phyloP scores from a whole-genome alignment of 2,329 filamentous ascomycete genomes.

The Lachnellula arida region DNA sequence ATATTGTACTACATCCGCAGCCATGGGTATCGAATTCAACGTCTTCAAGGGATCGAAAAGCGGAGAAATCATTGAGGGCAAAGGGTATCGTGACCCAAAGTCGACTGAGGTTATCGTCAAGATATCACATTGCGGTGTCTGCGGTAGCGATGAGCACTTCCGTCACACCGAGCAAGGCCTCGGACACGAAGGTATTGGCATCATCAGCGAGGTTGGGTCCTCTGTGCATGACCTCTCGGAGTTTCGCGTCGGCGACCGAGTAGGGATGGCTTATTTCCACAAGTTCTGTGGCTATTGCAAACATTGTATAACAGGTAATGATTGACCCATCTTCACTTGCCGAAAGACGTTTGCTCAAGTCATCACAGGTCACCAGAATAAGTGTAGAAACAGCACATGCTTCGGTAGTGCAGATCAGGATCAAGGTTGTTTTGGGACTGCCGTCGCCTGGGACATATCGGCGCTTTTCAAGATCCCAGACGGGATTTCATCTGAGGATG shows the following conservation, averaged over 20 bases:
- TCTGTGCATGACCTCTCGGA: conserved; percentile 21
- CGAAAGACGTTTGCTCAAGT: conserved; percentile 39
- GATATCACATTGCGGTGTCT: conserved; percentile 60
- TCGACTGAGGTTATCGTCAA: conserved; percentile 52
- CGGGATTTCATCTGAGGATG: conserved; percentile 40
- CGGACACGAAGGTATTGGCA: conserved; percentile 45
- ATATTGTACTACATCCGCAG: no score
- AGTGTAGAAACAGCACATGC: conserved; percentile 34
- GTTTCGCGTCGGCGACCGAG: conserved; percentile 36
- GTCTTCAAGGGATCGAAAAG: conserved; percentile 5
- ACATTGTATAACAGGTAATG: conserved; percentile 32
- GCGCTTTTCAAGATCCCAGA: conserved; percentile 48
- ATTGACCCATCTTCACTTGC: no score
- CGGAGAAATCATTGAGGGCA: conserved; percentile 1
- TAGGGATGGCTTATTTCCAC: conserved; percentile 41
- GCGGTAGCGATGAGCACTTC: conserved; percentile 49
- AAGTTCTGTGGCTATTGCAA: conserved; percentile 39
- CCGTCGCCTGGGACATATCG: conserved; percentile 34
- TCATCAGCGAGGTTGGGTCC: conserved; percentile 36
- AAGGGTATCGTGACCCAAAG: not conserved
- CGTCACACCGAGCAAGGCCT: conserved; percentile 32
- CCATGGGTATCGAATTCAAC: conserved; percentile 3
- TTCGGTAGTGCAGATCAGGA: conserved; percentile 40
- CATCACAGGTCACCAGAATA: conserved; percentile 35
- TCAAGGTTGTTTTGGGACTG: conserved; percentile 41